Evolutionary conservation across 164 flowering plant species (phyloP).

Genomic region (Vitis cinerea): DNA sequence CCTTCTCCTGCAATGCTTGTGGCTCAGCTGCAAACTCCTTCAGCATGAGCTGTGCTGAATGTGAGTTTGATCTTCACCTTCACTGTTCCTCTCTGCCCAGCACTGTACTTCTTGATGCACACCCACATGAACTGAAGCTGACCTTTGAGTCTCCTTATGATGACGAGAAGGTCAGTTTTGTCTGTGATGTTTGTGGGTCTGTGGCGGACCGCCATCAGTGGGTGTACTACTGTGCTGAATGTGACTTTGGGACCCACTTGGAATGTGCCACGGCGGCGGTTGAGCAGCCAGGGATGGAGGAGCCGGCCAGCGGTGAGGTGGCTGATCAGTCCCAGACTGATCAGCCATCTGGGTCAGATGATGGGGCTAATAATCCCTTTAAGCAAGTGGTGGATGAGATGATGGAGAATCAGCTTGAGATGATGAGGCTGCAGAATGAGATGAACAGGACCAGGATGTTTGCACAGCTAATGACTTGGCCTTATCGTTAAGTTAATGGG

Average conservation of each 20-base stretch:
- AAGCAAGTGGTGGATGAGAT: not conserved
- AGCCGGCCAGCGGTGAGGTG: no score
- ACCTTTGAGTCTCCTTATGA: not conserved
- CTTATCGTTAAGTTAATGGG: no score
- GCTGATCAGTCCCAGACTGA: no score
- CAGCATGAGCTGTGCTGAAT: slow-evolving; percentile 19
- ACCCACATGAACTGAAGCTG: slow-evolving; percentile 16
- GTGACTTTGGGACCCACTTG: slow-evolving; percentile 13
- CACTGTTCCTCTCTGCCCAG: slow-evolving; percentile 19
- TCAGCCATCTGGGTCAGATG: not conserved
- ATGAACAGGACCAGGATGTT: no score
- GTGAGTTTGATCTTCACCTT: slow-evolving; percentile 23
- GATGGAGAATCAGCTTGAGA: not conserved
- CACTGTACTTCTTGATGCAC: slow-evolving; percentile 11
- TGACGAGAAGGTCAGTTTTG: not conserved
- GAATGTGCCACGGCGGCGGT: not conserved
- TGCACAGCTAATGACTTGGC: no score
- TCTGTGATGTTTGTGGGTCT: slow-evolving; percentile 1
- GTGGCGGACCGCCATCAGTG: not conserved
- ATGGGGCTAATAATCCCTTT: not conserved
- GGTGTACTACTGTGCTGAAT: slow-evolving; percentile 12
- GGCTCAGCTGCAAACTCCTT: slow-evolving; percentile 7
- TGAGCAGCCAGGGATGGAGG: not conserved
- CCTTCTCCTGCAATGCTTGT: slow-evolving; percentile 5
- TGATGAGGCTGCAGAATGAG: not conserved